Evolutionary conservation across 2,329 filamentous ascomycete species (phyloP).

Genomic region (Colletotrichum sp.): DNA sequence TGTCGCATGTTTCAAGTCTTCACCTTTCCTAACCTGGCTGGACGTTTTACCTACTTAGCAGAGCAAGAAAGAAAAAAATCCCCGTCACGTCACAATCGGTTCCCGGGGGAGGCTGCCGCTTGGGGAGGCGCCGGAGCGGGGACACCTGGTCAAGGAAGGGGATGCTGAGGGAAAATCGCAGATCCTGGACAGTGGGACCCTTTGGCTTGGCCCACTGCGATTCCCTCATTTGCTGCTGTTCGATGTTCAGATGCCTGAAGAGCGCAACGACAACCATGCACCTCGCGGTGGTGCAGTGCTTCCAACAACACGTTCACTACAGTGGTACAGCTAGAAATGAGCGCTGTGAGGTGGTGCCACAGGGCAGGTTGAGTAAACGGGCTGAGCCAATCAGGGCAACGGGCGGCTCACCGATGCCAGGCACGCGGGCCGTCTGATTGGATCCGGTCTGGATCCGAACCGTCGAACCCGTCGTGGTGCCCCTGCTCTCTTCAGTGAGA

Average conservation of each 20-base stretch:
- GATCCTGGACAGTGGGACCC: background rate
- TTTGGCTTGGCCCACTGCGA: background rate
- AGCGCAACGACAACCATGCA: background rate
- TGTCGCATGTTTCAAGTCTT: slow-evolving; percentile 19
- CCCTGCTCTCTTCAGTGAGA: background rate
- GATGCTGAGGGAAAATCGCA: background rate
- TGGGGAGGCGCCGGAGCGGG: background rate
- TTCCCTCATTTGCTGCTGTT: background rate
- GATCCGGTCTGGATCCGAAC: slow-evolving; percentile 1
- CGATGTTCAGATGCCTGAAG: background rate
- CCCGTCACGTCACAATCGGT: slow-evolving; percentile 8
- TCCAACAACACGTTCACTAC: background rate
- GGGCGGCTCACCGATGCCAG: background rate
- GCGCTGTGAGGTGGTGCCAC: background rate
- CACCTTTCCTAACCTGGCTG: background rate
- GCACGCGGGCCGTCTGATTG: slow-evolving; percentile 10
- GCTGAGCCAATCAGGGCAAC: background rate
- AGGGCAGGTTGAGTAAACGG: background rate
- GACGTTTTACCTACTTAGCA: background rate
- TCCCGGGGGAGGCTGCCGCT: background rate
- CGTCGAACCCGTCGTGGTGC: background rate
- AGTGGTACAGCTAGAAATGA: background rate
- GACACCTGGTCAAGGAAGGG: background rate
- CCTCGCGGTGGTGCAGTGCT: background rate
- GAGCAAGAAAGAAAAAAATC: background rate